These are phyloP conservation scores for Talaromyces sp. DNA, from an alignment of 2,329 filamentous ascomycete species.

Conservation along the genomic window DNA sequence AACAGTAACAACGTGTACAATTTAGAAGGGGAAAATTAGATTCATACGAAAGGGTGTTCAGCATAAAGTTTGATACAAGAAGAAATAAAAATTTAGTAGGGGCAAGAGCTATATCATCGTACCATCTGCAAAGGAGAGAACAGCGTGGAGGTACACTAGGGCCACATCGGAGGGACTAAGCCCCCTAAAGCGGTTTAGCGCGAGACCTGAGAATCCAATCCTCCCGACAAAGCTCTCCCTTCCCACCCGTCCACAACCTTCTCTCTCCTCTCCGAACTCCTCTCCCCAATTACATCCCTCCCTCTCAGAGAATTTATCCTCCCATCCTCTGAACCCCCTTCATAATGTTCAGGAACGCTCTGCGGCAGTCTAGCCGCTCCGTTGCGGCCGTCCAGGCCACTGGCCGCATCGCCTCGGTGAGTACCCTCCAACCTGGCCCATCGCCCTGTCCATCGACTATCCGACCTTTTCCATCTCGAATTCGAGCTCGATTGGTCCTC, in stretches of 20 bases:
- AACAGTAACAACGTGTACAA: neutral
- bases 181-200: conserved; percentile 44
- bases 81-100: neutral
- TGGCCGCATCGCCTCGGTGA: conserved; percentile 91
- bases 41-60: conserved; percentile 11
- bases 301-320: conserved; percentile 47
- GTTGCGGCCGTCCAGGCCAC: conserved; percentile 91
- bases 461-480: conserved; percentile 36
- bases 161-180: conserved; percentile 44
- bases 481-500: conserved; percentile 34
- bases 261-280: conserved; percentile 42
- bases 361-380: conserved; percentile 94
- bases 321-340: conserved; percentile 46
- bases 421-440: conserved; percentile 60
- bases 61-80: neutral
- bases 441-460: conserved; percentile 37
- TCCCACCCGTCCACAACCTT: conserved; percentile 46
- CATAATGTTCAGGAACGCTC: conserved; percentile 96
- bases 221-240: conserved; percentile 46
- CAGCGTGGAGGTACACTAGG: conserved; percentile 36
- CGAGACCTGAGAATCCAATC: conserved; percentile 43
- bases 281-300: conserved; percentile 45
- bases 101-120: neutral
- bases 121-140: conserved; percentile 6
- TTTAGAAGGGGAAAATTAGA: conserved; percentile 7